Evolutionary conservation across 768 basidiomycete species (phyloP).

Genomic region (Wakefieldia striispora): DNA sequence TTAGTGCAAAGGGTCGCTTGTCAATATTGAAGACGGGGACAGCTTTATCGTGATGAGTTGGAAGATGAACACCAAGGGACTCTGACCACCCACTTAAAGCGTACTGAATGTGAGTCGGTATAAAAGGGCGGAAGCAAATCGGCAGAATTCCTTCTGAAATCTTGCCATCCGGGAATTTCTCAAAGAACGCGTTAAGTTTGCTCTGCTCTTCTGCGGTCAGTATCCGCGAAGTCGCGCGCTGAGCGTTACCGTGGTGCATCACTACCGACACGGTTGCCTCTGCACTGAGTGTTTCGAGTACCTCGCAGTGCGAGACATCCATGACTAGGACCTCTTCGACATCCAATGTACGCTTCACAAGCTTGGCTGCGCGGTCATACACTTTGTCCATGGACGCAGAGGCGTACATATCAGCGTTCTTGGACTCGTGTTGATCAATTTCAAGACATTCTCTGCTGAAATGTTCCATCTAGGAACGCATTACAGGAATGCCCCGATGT

Average conservation of each 20-base stretch:
- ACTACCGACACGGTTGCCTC: conserved; percentile 67
- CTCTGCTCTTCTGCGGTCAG: conserved; percentile 71
- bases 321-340: conserved; percentile 91
- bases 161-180: conserved; percentile 78
- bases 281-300: conserved; percentile 62
- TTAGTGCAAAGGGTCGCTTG: conserved; percentile 84
- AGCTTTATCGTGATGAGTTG: conserved; percentile 40
- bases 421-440: conserved; percentile 57
- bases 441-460: conserved; percentile 95
- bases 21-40: conserved; percentile 94
- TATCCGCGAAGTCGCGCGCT: conserved; percentile 50
- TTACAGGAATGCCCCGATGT: background rate
- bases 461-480: conserved; percentile 73
- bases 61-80: background rate
- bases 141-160: conserved; percentile 87
- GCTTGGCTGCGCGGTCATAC: conserved; percentile 85
- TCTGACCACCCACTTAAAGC: conserved; percentile 65
- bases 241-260: conserved; percentile 66
- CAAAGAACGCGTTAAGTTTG: conserved; percentile 74
- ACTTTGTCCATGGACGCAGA: conserved; percentile 75
- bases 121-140: conserved; percentile 74
- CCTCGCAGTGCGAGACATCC: conserved; percentile 90
- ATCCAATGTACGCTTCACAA: conserved; percentile 87
- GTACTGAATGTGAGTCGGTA: conserved; percentile 82
- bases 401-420: conserved; percentile 21